Percentiles rank a stretch among this genome's conserved stretches.
phyloP scores from a whole-genome alignment of 73 alveolate genomes.

The Tetrahymena elliotti region DNA sequence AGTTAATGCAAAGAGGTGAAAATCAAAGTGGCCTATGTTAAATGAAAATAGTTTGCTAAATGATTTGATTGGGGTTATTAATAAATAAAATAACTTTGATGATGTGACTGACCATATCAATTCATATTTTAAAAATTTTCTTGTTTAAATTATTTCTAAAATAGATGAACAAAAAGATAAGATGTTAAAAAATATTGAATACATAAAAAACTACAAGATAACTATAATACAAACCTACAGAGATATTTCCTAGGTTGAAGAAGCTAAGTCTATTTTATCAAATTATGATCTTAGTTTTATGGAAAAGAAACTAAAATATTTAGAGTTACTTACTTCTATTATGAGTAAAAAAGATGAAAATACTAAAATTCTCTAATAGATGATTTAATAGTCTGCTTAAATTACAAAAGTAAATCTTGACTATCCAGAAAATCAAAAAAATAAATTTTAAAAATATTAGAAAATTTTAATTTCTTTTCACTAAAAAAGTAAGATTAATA shows the following conservation, averaged over 20 bases:
- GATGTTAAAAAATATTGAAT: background rate
- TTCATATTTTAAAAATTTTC: background rate
- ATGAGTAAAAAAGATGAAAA: background rate
- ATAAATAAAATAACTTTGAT: too few relatives aligned
- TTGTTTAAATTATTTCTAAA: background rate
- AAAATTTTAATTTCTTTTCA: background rate
- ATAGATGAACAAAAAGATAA: background rate
- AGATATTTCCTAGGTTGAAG: background rate
- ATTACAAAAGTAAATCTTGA: background rate
- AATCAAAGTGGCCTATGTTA: background rate
- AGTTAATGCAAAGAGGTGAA: too few relatives aligned
- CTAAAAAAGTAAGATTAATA: background rate
- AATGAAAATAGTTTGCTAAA: background rate
- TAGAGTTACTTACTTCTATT: background rate
- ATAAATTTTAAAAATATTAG: background rate
- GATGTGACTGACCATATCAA: background rate
- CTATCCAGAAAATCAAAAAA: background rate
- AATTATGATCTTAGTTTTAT: background rate
- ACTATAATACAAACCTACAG: too few relatives aligned
- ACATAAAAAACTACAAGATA: background rate
- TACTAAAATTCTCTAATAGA: background rate
- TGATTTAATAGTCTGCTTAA: background rate
- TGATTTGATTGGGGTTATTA: background rate
- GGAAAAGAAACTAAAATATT: too few relatives aligned
- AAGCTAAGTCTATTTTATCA: background rate